Evolutionary conservation across 768 basidiomycete species (phyloP), one percentile per base, ranked within the genome.

Genomic region (Hortiboletus flavorubellus): DNA sequence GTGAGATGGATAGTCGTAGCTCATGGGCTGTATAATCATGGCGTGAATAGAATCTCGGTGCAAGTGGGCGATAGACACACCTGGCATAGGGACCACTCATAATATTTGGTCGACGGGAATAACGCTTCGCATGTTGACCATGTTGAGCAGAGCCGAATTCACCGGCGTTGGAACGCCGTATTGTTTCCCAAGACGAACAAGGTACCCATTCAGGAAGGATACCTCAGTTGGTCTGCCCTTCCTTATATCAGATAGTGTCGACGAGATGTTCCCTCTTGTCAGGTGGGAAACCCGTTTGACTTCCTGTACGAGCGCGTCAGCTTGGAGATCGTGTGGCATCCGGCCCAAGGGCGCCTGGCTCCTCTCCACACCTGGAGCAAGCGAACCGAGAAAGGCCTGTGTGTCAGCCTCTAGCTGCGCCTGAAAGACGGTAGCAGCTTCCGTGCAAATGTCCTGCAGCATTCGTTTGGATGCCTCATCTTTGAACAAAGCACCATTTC

Each of bases 141-240:
- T 73, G 49, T 83, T 74, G 37, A 78, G 65, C 45, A 91, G 73
- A n/a, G 76, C 72, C 2, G 76, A 67, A 53, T 77, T 89, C 26
- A 79, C 75, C 6, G 84, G 83, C 65, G 85, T 87, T 16, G 72
- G 68, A 31, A 93, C 73, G 7, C 75, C 72, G 60, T 86, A 80
- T 38, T 75, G 69, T 45, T 71, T 61, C 26, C 88, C 95, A 8
- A 93, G 72, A 8, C 74, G 71, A 30, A 84, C 65, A 46, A 98
- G 69, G 68, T 93, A 91, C 5, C 95, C 94, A 56, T 91, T 93
- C 63, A 97, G 76, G 63, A 75, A 90, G 16, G 87, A 81, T 23
- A 98, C 80, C 73, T 98, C 94, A 0, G 93, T 94, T 6, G 65
- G 57, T 49, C 75, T 73, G 41, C 86, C 85, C 33, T 72, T 70